A percentile compares a stretch with the other conserved stretches of the same genome.
phyloP scores from a whole-genome alignment of 2,329 filamentous ascomycete genomes.

The Pseudopyrenochaeta lycopersici region DNA sequence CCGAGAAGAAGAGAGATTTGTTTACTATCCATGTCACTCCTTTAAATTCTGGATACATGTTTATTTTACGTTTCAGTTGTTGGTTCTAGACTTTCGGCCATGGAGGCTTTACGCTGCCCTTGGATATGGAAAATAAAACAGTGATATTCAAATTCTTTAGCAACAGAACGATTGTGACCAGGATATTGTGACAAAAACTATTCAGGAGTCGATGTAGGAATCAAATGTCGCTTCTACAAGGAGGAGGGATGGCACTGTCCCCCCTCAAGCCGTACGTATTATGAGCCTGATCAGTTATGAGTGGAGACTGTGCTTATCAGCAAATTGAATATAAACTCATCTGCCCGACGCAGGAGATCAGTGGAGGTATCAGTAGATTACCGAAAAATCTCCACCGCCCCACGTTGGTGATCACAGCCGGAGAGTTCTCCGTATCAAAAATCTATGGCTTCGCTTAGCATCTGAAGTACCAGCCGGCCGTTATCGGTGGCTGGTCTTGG shows the following conservation, averaged over 20 bases:
- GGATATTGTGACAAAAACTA: too few relatives aligned
- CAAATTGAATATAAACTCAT: too few relatives aligned
- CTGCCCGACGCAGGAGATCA: not conserved
- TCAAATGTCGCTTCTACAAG: too few relatives aligned
- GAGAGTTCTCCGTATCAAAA: not conserved
- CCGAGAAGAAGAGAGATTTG: not conserved
- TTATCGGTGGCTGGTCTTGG: not conserved
- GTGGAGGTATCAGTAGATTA: not conserved
- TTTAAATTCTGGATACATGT: slow-evolving; percentile 20
- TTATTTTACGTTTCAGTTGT: not conserved
- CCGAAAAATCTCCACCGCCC: not conserved
- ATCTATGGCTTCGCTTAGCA: not conserved
- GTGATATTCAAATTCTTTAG: not conserved
- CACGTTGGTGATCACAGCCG: not conserved
- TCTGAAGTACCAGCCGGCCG: not conserved
- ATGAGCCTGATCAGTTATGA: too few relatives aligned
- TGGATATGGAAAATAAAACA: not conserved
- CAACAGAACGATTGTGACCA: not conserved
- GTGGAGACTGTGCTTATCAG: too few relatives aligned
- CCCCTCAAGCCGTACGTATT: too few relatives aligned
- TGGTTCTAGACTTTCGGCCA: not conserved
- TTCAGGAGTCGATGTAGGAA: too few relatives aligned
- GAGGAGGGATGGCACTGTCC: too few relatives aligned
- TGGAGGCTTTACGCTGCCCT: slow-evolving; percentile 2
- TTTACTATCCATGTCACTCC: slow-evolving; percentile 28